Conservation (phyloP, 257 asterid species). For the Capsicum chinense region DNA sequence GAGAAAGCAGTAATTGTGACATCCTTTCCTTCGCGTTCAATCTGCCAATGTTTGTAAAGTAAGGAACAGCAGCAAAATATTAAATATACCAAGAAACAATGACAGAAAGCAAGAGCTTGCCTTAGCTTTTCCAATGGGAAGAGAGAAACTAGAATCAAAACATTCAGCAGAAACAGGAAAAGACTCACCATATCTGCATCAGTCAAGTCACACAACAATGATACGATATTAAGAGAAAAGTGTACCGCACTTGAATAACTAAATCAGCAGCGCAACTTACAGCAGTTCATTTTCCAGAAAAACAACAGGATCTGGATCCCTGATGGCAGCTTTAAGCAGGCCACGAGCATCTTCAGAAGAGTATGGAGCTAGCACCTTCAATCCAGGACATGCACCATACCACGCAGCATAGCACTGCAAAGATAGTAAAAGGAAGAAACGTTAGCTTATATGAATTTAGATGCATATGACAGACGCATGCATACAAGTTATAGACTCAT, state of each 20-base stretch:
- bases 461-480: neutral
- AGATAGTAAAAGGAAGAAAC: neutral
- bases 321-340: slow-evolving; percentile 88
- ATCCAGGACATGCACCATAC: slow-evolving; percentile 79
- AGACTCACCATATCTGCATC: slow-evolving; percentile 76
- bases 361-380: slow-evolving; percentile 84
- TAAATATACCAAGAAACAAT: slow-evolving; percentile 22
- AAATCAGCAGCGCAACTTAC: slow-evolving; percentile 45
- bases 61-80: slow-evolving; percentile 25
- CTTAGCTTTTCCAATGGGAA: slow-evolving; percentile 96
- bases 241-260: neutral
- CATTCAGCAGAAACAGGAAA: slow-evolving; percentile 80
- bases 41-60: slow-evolving; percentile 46
- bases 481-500: neutral
- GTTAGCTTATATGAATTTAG: neutral
- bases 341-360: slow-evolving; percentile 96
- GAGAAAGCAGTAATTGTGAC: slow-evolving; percentile 83
- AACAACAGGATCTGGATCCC: slow-evolving; percentile 93
- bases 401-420: slow-evolving; percentile 94
- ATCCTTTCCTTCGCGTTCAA: slow-evolving; percentile 86
- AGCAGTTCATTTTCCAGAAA: slow-evolving; percentile 88
- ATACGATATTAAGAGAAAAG: neutral
- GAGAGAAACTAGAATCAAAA: slow-evolving; percentile 79
- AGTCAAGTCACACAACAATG: slow-evolving; percentile 24
- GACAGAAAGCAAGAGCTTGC: slow-evolving; percentile 36